Evolutionary conservation across 768 basidiomycete genomes (phyloP), one percentile per base, ranked within the genome.

Genomic region (Leucocoprinus sp.): DNA sequence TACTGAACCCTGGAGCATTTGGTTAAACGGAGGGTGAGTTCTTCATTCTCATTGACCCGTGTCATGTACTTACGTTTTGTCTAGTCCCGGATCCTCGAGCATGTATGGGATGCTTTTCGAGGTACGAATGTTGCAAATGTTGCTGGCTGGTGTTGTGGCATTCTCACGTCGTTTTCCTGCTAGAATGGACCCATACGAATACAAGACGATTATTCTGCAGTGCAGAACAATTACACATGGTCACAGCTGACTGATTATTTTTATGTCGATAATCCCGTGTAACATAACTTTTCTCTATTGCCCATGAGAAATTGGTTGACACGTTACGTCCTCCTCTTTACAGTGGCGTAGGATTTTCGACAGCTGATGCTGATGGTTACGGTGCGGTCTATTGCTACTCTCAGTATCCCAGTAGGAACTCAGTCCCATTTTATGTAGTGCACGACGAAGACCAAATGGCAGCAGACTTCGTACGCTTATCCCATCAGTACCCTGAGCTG

Each of bases 181-280:
- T 4, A 84, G 82, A 86, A 85, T 52, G 84, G 84, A 1, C 84
- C 84, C 2, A 76, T 85, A 37, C 71, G 69, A 2, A 66, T 87
- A 37, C 65, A 68, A 9, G 59, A 60, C 3, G 64, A 84, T 53
- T 76, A 75, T 46, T 69, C 65, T 7, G 57, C 74, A 2, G 64
- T 62, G 14, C 54, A 67, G 9, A 85, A 85, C 51, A 55, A 68
- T 2, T 70, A 76, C 57, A 71, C 74, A 52, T 84, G 81, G 78
- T 64, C 71, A 48, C 70, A 62, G 18, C 56, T 83, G 17, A 74
- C 78, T 1, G 84, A 87, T 59, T 77, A 74, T 51, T 70, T 86
- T 28, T 85, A 80, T 81, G 64, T 87, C 40, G 85, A 87, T 54
- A 80, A 85, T 45, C 84, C 83, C 38, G 82, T 83, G 73, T 75